A percentile compares a stretch with the other conserved stretches of the same genome.
Conservation (phyloP, 1,139 yeast genomes). For the Ogataea hybrid region DNA sequence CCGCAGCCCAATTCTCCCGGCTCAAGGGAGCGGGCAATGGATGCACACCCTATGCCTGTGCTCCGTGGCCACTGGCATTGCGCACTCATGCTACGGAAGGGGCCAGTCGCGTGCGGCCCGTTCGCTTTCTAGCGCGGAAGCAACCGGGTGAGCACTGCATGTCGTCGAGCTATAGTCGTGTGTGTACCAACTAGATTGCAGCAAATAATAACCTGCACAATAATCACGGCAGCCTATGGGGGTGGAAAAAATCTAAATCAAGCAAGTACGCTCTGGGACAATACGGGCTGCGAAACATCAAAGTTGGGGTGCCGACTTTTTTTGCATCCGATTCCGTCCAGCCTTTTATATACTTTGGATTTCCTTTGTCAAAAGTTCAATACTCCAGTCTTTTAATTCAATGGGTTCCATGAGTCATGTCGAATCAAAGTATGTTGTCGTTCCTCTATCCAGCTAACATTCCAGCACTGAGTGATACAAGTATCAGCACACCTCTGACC, state of each 20-base stretch:
- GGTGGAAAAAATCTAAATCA: slow-evolving; percentile 7
- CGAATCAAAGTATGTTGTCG: slow-evolving; percentile 9
- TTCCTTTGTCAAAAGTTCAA: slow-evolving; percentile 4
- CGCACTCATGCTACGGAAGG: not conserved
- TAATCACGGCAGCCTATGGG: slow-evolving; percentile 3
- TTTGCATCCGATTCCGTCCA: slow-evolving; percentile 10
- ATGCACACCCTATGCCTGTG: not conserved
- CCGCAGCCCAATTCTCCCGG: not conserved
- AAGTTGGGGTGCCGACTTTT: slow-evolving; percentile 5
- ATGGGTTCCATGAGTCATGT: slow-evolving; percentile 8
- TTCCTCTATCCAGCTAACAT: slow-evolving; percentile 1
- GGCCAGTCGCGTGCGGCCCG: not conserved
- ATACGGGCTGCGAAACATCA: slow-evolving; percentile 8
- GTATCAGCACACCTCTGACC: slow-evolving; percentile 5
- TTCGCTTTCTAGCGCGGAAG: slow-evolving; percentile 3
- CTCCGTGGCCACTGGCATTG: not conserved
- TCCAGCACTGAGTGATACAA: slow-evolving; percentile 7
- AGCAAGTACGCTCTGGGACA: slow-evolving; percentile 4
- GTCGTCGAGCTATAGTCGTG: slow-evolving; percentile 3
- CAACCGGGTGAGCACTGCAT: slow-evolving; percentile 9
- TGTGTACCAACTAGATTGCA: not conserved
- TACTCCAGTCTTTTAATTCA: slow-evolving; percentile 1
- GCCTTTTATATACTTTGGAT: slow-evolving; percentile 10
- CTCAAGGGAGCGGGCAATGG: not conserved
- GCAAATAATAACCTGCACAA: slow-evolving; percentile 3